These are phyloP conservation scores for Albatrellus sp. DNA, from an alignment of 1,284 basidiomycete species.

Conservation along the genomic window DNA sequence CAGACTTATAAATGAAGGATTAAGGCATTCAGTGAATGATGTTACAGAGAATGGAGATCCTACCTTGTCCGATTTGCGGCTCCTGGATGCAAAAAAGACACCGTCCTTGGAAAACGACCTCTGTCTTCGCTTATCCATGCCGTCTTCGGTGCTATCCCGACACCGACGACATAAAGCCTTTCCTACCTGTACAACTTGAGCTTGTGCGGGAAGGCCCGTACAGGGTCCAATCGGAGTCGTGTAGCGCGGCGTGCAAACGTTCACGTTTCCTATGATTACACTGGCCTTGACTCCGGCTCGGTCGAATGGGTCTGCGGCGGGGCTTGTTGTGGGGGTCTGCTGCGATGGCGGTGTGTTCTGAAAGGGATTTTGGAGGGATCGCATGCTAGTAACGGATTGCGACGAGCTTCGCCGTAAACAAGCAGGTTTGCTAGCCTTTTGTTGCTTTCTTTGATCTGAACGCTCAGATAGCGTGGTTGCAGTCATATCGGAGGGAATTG, in stretches of 20 bases:
- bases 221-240: constrained; percentile 10
- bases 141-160: neutral
- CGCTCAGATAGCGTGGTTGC: no score
- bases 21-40: neutral
- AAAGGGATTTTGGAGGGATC: constrained; percentile 6
- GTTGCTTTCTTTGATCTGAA: no score
- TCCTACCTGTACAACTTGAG: constrained; percentile 7
- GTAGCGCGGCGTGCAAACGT: constrained; percentile 6
- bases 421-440: neutral
- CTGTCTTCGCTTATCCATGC: constrained; percentile 1
- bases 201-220: constrained; percentile 8
- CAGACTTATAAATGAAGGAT: no score
- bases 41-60: constrained; percentile 1
- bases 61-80: constrained; percentile 1
- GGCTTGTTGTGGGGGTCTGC: constrained; percentile 3
- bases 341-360: constrained; percentile 2
- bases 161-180: constrained; percentile 2
- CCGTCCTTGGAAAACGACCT: constrained; percentile 3
- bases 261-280: constrained; percentile 6
- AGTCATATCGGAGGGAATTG: no score
- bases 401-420: neutral
- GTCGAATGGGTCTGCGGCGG: constrained; percentile 7
- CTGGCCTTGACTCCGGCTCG: neutral
- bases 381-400: neutral
- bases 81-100: constrained; percentile 11